Evolutionary conservation across 139 green algal genomes (phyloP).

Genomic region (Chlorella sp.): DNA sequence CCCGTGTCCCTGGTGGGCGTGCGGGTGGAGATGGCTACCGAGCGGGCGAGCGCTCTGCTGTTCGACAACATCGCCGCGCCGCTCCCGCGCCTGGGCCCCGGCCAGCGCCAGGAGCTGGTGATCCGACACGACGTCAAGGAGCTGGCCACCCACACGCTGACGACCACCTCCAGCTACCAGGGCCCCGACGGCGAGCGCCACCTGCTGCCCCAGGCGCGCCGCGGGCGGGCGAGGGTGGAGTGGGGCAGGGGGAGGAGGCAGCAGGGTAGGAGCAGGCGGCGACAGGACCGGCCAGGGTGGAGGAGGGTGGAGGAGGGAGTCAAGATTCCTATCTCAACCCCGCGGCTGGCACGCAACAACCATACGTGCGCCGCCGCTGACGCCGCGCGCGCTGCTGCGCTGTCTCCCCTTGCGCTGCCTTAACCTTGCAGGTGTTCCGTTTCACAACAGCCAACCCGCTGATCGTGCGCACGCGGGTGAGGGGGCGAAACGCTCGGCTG

Average conservation of each 20-base stretch:
- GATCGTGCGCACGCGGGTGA: slow-evolving; percentile 54
- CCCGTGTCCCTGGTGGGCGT: too few species aligned
- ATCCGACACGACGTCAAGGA: slow-evolving; percentile 47
- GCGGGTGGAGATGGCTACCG: slow-evolving; percentile 53
- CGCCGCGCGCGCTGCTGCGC: too few species aligned
- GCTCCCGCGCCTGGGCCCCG: slow-evolving; percentile 43
- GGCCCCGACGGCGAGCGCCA: slow-evolving; percentile 48
- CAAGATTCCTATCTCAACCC: too few species aligned
- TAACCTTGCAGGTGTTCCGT: too few species aligned
- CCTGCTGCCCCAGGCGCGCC: slow-evolving; percentile 41
- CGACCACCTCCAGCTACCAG: slow-evolving; percentile 52
- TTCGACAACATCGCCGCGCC: slow-evolving; percentile 36
- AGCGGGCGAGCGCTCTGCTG: slow-evolving; percentile 33
- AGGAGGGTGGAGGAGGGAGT: too few species aligned
- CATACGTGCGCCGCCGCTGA: too few species aligned
- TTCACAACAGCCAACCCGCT: slow-evolving; percentile 68
- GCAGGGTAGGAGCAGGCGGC: too few species aligned
- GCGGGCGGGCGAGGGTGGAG: too few species aligned
- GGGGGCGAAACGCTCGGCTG: not conserved
- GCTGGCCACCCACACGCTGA: slow-evolving; percentile 59
- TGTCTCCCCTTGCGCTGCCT: too few species aligned
- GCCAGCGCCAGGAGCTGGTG: slow-evolving; percentile 56
- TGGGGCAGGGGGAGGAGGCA: too few species aligned
- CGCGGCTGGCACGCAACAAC: too few species aligned
- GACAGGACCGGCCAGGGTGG: too few species aligned